Evolutionary conservation across 306 rosid species (phyloP).

Genomic region (Citrullus amarus): DNA sequence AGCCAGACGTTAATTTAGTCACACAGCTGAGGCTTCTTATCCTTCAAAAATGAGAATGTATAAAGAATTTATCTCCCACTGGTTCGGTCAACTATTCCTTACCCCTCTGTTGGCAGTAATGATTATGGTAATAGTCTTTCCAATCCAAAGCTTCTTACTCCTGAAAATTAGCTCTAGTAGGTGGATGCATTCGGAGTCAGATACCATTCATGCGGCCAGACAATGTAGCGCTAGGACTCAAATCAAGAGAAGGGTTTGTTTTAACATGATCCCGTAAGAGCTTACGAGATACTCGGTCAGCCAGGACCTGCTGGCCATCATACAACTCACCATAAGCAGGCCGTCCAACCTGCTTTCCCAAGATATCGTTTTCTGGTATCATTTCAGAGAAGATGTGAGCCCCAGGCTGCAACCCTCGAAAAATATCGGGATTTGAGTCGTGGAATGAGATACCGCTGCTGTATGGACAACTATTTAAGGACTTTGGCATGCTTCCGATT

Average conservation of each 20-base stretch:
- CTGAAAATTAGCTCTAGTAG: neutral
- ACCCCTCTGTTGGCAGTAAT: neutral
- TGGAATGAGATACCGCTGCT: conserved; percentile 40
- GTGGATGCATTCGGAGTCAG: conserved; percentile 19
- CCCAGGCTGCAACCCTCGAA: conserved; percentile 69
- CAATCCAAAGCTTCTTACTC: neutral
- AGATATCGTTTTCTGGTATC: conserved; percentile 49
- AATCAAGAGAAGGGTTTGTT: conserved; percentile 55
- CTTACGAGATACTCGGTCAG: conserved; percentile 80
- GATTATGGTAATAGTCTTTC: neutral
- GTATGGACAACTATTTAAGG: conserved; percentile 40
- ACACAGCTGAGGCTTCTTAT: neutral
- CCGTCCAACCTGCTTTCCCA: conserved; percentile 42
- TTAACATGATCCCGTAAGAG: conserved; percentile 59
- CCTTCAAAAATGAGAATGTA: neutral
- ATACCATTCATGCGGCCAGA: conserved; percentile 46
- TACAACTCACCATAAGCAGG: conserved; percentile 33
- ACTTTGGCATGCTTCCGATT: conserved; percentile 52
- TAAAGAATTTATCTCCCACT: neutral
- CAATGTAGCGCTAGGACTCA: conserved; percentile 49
- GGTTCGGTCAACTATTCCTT: neutral
- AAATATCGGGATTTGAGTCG: conserved; percentile 58
- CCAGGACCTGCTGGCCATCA: conserved; percentile 81
- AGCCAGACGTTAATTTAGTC: neutral
- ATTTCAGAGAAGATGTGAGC: conserved; percentile 55